Conservation (phyloP, 352 stramenopile species). For the Pythium monospermum region DNA sequence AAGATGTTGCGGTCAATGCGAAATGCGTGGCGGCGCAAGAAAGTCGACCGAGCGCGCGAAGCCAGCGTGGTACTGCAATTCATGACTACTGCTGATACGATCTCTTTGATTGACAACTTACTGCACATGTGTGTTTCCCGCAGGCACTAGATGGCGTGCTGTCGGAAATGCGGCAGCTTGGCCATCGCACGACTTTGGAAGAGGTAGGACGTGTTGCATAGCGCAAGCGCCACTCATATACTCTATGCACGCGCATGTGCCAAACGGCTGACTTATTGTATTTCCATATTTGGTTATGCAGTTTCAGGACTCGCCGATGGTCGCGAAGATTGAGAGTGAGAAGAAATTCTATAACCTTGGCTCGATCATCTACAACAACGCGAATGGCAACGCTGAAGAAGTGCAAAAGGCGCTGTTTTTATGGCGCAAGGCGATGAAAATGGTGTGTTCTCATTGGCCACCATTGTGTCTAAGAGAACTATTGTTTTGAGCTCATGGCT, state of each 20-base stretch:
- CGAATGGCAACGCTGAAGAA: slow-evolving; percentile 46
- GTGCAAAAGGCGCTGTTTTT: slow-evolving; percentile 70
- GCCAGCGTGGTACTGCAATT: slow-evolving; percentile 29
- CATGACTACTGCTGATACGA: no score
- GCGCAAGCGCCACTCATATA: background rate
- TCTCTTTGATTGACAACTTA: no score
- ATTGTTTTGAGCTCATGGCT: no score
- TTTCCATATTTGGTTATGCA: no score
- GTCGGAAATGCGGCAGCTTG: slow-evolving; percentile 44
- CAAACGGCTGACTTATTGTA: no score
- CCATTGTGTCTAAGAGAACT: no score
- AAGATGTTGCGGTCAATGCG: slow-evolving; percentile 20
- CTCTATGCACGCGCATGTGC: background rate
- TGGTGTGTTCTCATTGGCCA: slow-evolving; percentile 31
- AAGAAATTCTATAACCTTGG: slow-evolving; percentile 63
- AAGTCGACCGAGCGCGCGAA: slow-evolving; percentile 33
- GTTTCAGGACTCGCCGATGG: slow-evolving; percentile 65
- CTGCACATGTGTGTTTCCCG: background rate
- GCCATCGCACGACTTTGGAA: slow-evolving; percentile 44
- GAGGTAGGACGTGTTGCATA: slow-evolving; percentile 15
- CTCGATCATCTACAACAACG: slow-evolving; percentile 85
- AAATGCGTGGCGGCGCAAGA: slow-evolving; percentile 37
- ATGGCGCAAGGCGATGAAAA: slow-evolving; percentile 81
- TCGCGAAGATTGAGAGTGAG: slow-evolving; percentile 46
- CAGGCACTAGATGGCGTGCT: slow-evolving; percentile 64